Evolutionary conservation across 768 basidiomycete species (phyloP).

Genomic region (Pleurotus cornucopiae): DNA sequence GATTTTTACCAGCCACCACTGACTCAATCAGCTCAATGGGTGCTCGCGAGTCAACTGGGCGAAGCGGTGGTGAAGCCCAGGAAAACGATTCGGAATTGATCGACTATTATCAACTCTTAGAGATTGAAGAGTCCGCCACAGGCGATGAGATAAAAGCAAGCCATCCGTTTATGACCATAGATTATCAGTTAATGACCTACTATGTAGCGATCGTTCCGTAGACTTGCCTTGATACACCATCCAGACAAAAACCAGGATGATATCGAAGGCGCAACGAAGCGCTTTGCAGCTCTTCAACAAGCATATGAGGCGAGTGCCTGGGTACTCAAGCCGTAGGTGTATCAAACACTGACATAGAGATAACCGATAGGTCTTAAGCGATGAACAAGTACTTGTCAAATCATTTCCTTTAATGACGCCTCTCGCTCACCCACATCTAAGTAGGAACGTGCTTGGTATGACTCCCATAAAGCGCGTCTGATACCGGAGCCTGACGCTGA

Average conservation of each 20-base stretch:
- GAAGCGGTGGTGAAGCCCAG: constrained; percentile 17
- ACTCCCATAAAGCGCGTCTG: constrained; percentile 82
- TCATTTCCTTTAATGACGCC: neutral
- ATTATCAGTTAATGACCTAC: neutral
- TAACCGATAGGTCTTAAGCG: constrained; percentile 71
- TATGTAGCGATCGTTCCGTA: constrained; percentile 73
- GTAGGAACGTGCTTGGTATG: constrained; percentile 99
- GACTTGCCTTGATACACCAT: constrained; percentile 79
- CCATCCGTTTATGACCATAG: neutral
- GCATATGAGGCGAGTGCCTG: constrained; percentile 79
- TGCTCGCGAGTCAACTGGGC: constrained; percentile 57
- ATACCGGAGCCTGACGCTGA: constrained; percentile 80
- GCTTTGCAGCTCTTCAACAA: constrained; percentile 86
- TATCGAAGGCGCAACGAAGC: constrained; percentile 78
- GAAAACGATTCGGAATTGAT: constrained; percentile 21
- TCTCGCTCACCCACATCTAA: constrained; percentile 20
- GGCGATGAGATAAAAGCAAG: constrained; percentile 84
- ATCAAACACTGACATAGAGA: neutral
- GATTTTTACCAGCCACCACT: too few species aligned
- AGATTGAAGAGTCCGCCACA: constrained; percentile 78
- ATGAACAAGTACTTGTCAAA: constrained; percentile 69
- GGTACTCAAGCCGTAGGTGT: constrained; percentile 3
- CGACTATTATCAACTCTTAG: constrained; percentile 83
- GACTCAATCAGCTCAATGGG: constrained; percentile 46
- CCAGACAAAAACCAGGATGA: constrained; percentile 86